Percentiles rank a stretch among this genome's conserved stretches.
These are phyloP conservation scores for Apiospora rasikravindrae DNA, from an alignment of 2,329 filamentous ascomycete genomes.

Conservation along the genomic window DNA sequence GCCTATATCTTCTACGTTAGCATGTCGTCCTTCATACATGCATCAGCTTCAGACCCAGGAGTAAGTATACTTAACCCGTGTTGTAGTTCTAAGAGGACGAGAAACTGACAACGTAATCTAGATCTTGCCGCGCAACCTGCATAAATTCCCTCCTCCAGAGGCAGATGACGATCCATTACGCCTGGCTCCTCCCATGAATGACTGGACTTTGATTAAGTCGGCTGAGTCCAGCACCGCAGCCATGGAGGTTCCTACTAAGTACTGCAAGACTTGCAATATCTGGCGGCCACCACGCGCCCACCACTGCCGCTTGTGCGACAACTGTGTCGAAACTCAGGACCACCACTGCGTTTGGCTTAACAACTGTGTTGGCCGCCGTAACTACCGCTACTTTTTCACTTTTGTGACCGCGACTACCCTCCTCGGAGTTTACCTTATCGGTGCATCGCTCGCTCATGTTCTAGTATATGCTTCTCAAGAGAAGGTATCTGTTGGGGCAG, in stretches of 20 bases:
- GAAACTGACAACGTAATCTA: constrained; percentile 42
- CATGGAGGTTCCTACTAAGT: constrained; percentile 98
- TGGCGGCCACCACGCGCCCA: constrained; percentile 96
- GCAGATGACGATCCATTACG: constrained; percentile 81
- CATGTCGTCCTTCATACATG: constrained; percentile 92
- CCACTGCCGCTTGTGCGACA: constrained; percentile 95
- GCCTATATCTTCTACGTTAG: constrained; percentile 91
- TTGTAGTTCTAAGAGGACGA: not conserved
- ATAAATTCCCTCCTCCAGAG: constrained; percentile 79
- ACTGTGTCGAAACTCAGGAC: constrained; percentile 95
- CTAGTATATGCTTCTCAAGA: constrained; percentile 71
- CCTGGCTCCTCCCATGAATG: constrained; percentile 83
- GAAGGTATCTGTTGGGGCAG: constrained; percentile 67
- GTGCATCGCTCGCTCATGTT: constrained; percentile 80
- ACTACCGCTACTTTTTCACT: constrained; percentile 97
- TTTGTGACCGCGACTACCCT: constrained; percentile 84
- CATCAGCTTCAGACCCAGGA: constrained; percentile 89
- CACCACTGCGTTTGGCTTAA: constrained; percentile 99
- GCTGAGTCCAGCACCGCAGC: constrained; percentile 76
- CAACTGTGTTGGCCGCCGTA: constrained; percentile 94
- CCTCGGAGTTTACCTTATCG: constrained; percentile 76
- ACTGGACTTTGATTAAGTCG: constrained; percentile 92
- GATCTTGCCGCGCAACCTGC: constrained; percentile 92
- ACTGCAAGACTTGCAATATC: constrained; percentile 96
- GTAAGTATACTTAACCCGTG: constrained; percentile 59